Percentiles rank a stretch among this genome's conserved stretches.
These are phyloP conservation scores for Auriscalpium orientale DNA, from an alignment of 768 basidiomycete genomes.

Conservation along the genomic window DNA sequence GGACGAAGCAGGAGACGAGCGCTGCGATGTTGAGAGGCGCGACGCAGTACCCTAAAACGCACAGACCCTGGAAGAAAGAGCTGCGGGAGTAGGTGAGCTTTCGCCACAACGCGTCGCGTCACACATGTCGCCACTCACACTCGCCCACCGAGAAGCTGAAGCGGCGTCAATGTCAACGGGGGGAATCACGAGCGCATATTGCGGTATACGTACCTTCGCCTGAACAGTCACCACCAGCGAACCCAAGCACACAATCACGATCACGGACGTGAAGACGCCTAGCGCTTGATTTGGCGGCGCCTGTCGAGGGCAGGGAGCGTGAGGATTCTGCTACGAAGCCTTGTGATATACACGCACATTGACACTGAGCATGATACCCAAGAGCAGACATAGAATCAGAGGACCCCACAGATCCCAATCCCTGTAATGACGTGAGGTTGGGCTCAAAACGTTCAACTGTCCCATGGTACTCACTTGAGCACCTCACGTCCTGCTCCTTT, in stretches of 20 bases:
- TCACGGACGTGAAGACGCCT: conserved; percentile 88
- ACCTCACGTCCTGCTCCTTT: conserved; percentile 71
- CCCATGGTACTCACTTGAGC: conserved; percentile 45
- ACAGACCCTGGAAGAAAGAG: conserved; percentile 94
- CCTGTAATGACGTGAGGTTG: conserved; percentile 29
- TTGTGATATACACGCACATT: conserved; percentile 42
- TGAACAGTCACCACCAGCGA: conserved; percentile 92
- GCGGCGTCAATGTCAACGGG: neutral
- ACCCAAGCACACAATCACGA: conserved; percentile 86
- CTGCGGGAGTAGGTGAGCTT: conserved; percentile 27
- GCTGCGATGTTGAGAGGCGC: conserved; percentile 91
- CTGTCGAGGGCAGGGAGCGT: conserved; percentile 31
- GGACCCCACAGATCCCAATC: conserved; percentile 99
- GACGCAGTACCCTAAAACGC: conserved; percentile 91
- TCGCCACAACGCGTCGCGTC: neutral
- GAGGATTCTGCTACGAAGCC: too few relatives aligned
- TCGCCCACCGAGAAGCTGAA: conserved; percentile 70
- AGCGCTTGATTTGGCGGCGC: conserved; percentile 79
- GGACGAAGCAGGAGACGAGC: conserved; percentile 78
- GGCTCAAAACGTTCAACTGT: neutral
- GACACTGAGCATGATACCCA: conserved; percentile 80
- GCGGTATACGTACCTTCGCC: conserved; percentile 60
- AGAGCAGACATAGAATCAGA: conserved; percentile 68
- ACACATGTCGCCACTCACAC: conserved; percentile 43
- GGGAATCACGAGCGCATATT: neutral